Percentiles rank a stretch among this genome's conserved stretches.
Conservation (phyloP, 164 flowering plant species). For the Stephania cephalantha region DNA sequence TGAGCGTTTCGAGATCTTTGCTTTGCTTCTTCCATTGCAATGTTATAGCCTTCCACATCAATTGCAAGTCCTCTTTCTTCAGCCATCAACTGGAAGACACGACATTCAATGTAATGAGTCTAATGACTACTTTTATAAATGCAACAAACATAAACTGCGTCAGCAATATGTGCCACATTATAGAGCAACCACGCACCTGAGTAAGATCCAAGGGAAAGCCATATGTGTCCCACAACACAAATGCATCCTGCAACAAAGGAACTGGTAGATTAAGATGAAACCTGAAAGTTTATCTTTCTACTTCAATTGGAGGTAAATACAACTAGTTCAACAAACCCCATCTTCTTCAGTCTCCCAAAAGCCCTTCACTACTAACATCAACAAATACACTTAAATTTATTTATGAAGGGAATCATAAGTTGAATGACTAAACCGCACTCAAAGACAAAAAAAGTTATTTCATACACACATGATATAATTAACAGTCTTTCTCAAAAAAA, state of each 20-base stretch:
- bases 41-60: conserved; percentile 68
- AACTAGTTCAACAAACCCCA: neutral
- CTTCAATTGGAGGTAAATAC: neutral
- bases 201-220: conserved; percentile 98
- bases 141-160: neutral
- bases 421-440: too few species aligned
- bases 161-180: neutral
- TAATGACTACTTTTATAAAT: neutral
- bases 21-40: conserved; percentile 85
- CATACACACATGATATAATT: too few species aligned
- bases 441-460: too few species aligned
- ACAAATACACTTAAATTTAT: too few species aligned
- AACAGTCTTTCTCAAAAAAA: too few species aligned
- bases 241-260: conserved; percentile 80
- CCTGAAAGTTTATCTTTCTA: neutral
- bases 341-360: too few species aligned
- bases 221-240: conserved; percentile 94
- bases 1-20: conserved; percentile 85
- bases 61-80: conserved; percentile 83
- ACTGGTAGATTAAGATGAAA: neutral
- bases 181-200: conserved; percentile 43
- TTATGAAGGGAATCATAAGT: too few species aligned
- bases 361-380: too few species aligned
- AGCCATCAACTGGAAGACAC: conserved; percentile 75
- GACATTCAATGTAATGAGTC: neutral